Conservation (phyloP, 768 basidiomycete genomes). For the Xerocomellus chrysenteron region DNA sequence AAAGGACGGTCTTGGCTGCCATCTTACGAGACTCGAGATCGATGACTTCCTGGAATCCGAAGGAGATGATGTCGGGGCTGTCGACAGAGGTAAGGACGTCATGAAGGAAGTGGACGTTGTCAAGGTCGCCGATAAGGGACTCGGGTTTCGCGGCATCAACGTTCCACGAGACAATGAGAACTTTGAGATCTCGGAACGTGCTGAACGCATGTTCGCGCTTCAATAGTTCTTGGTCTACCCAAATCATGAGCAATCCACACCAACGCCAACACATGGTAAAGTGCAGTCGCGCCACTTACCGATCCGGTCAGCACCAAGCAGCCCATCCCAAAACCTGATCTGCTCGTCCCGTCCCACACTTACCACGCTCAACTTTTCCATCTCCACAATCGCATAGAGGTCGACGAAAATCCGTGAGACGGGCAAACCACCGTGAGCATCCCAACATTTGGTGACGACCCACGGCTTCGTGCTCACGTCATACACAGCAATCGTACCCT, state of each 20-base stretch:
- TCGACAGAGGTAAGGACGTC: slow-evolving; percentile 72
- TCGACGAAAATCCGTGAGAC: slow-evolving; percentile 69
- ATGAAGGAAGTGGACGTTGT: slow-evolving; percentile 81
- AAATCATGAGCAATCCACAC: not conserved
- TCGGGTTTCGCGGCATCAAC: slow-evolving; percentile 86
- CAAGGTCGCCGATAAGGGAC: slow-evolving; percentile 57
- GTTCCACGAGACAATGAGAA: slow-evolving; percentile 91
- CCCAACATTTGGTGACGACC: slow-evolving; percentile 86
- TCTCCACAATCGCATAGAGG: slow-evolving; percentile 68
- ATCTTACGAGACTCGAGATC: slow-evolving; percentile 92
- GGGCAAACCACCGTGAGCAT: slow-evolving; percentile 69
- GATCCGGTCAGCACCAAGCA: slow-evolving; percentile 82
- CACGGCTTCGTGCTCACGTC: slow-evolving; percentile 76
- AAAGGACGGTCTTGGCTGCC: slow-evolving; percentile 86
- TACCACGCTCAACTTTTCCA: slow-evolving; percentile 64
- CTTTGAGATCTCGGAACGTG: slow-evolving; percentile 70
- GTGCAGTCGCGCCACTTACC: slow-evolving; percentile 49
- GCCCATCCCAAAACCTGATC: slow-evolving; percentile 85
- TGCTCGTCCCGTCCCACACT: slow-evolving; percentile 75
- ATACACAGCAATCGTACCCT: slow-evolving; percentile 79
- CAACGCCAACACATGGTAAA: not conserved
- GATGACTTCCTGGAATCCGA: slow-evolving; percentile 96
- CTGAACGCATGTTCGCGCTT: slow-evolving; percentile 77
- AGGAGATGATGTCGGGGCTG: slow-evolving; percentile 83
- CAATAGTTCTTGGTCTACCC: slow-evolving; percentile 68